Percentiles rank a stretch among this genome's conserved stretches.
Evolutionary conservation across 1,139 yeast genomes (phyloP).

Genomic region (Pichia sp.): DNA sequence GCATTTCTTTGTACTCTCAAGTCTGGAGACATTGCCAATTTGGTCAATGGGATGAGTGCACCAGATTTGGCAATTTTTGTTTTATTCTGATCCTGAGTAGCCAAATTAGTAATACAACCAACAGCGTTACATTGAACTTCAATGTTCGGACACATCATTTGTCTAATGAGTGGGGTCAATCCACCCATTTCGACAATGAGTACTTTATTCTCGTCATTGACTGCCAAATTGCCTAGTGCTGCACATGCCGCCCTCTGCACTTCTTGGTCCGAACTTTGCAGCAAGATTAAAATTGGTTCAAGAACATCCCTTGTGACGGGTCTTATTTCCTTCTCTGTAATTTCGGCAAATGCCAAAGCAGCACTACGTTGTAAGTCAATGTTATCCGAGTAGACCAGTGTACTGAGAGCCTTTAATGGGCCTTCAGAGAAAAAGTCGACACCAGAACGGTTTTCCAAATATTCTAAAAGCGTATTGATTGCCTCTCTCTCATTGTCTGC

Average conservation of each 20-base stretch:
- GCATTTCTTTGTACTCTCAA: conserved; percentile 97
- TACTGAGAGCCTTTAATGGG: conserved; percentile 81
- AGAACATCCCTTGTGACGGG: conserved; percentile 86
- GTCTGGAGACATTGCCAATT: conserved; percentile 89
- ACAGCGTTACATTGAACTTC: conserved; percentile 99
- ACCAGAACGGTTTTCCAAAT: conserved; percentile 77
- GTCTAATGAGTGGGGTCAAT: conserved; percentile 88
- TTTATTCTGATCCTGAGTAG: conserved; percentile 97
- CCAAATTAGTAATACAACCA: conserved; percentile 95
- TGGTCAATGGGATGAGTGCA: conserved; percentile 90
- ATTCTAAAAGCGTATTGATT: conserved; percentile 80
- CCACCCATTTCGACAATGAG: conserved; percentile 98
- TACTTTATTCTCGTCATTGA: conserved; percentile 87
- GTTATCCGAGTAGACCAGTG: conserved; percentile 90
- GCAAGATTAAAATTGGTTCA: conserved; percentile 82
- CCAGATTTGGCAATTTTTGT: conserved; percentile 94
- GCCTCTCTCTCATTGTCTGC: conserved; percentile 99
- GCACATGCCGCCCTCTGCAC: conserved; percentile 99
- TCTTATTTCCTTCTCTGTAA: conserved; percentile 91
- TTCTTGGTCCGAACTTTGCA: conserved; percentile 86
- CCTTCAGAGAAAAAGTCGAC: conserved; percentile 92
- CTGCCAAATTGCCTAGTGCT: conserved; percentile 94
- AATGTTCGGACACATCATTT: conserved; percentile 94
- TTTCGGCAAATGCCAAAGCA: conserved; percentile 97
- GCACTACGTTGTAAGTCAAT: conserved; percentile 95